Evolutionary conservation across 148 eudicot species (phyloP), one percentile per base, ranked within the genome.

Genomic region (Limonium bicolor): DNA sequence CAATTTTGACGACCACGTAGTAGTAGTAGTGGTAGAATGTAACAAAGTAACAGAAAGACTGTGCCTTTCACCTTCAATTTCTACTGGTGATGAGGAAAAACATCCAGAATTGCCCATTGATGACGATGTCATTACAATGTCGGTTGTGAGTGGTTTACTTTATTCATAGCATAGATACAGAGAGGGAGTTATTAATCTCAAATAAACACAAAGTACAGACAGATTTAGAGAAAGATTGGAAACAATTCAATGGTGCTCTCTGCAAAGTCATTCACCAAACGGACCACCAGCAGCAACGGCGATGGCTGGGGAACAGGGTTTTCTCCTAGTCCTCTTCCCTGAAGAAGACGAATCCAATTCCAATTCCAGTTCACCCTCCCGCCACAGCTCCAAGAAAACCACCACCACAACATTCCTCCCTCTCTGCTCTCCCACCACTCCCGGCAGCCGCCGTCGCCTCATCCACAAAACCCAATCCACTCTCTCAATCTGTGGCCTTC

Each of bases 401-500:
- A 6, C 36, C 55, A 6, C 28, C 68, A 1, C n/a, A 53, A 0
- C 35, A 56, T 2, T 47, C 59, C 9, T 7, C 50, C 9, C 3
- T 47, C 10, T 31, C 53, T 18, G 27, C 52, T 5, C 36, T 60
- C 3, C 58, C 41, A 20, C 55, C 71, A 17, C 1, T 36, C 16
- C 55, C 20, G 5, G 6, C 19, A 20, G 20, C 44, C 23, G 22
- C 21, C 44, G 1, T 11, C 44, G 46, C 31, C 63, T 76, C 0
- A 41, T 73, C 25, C 48, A 65, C 26, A 73, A 27, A 58, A 76
- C 85, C 14, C 85, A 68, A 51, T 77, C 76, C 39, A 82, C 82
- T 8, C 63, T 82, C 18, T 68, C 82, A 0, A 63, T 82, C 15
- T 82, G 93, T 24, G 64, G 56, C 4, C 58, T 82, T 53, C 65